A percentile compares a stretch with the other conserved stretches of the same genome.
phyloP scores from a whole-genome alignment of 2,329 filamentous ascomycete genomes.

The Alternaria gansuensis region DNA sequence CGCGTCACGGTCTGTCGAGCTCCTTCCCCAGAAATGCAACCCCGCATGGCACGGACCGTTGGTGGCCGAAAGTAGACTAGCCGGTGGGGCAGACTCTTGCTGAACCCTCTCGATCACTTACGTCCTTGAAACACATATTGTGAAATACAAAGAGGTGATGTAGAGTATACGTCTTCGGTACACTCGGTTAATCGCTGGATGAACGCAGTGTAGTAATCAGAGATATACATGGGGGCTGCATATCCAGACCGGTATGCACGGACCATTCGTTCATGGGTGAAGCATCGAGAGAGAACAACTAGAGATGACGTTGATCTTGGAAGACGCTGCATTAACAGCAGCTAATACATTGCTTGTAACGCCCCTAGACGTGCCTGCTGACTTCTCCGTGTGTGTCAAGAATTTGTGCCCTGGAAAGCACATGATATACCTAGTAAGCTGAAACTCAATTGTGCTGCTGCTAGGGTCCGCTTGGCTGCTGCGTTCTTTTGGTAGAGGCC shows the following conservation, averaged over 20 bases:
- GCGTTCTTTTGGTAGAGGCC: background rate
- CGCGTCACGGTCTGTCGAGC: slow-evolving; percentile 32
- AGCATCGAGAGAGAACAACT: background rate
- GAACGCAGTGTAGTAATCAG: background rate
- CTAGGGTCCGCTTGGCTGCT: background rate
- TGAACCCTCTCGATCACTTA: slow-evolving; percentile 17
- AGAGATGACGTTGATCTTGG: background rate
- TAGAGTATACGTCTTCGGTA: background rate
- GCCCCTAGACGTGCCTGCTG: background rate
- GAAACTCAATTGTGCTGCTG: slow-evolving; percentile 1
- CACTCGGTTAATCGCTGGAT: background rate
- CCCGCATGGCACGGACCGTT: slow-evolving; percentile 35
- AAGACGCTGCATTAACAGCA: background rate
- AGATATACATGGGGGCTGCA: background rate
- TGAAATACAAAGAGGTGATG: background rate
- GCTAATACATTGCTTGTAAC: background rate
- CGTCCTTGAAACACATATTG: slow-evolving; percentile 24
- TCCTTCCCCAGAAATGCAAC: slow-evolving; percentile 39
- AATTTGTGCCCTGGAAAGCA: background rate
- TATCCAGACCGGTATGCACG: background rate
- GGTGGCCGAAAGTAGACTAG: slow-evolving; percentile 23
- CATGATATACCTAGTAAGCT: background rate
- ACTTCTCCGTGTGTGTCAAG: background rate
- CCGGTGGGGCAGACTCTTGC: slow-evolving; percentile 33
- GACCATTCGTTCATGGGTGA: slow-evolving; percentile 15